phyloP scores from a whole-genome alignment of 2,329 filamentous ascomycete species.

The Arthrobotrys sphaeroides region DNA sequence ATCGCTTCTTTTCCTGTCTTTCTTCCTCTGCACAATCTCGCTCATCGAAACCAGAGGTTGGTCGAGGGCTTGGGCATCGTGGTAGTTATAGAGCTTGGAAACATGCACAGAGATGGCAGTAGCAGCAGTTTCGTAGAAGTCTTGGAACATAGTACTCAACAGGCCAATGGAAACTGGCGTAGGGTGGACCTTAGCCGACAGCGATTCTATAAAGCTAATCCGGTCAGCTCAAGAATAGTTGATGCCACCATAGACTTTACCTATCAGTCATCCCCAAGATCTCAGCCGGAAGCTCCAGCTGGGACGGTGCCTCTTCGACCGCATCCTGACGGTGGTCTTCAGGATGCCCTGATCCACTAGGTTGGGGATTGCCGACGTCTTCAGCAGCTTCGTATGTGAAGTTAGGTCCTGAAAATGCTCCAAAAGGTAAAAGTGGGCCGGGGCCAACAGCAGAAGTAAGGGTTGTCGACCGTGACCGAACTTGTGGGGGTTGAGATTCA shows the following conservation, averaged over 20 bases:
- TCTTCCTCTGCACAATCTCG: slow-evolving; percentile 82
- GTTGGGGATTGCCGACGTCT: slow-evolving; percentile 15
- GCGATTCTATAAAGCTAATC: slow-evolving; percentile 83
- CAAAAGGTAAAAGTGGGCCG: slow-evolving; percentile 38
- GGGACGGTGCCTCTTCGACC: slow-evolving; percentile 61
- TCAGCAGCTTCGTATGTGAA: slow-evolving; percentile 42
- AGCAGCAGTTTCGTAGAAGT: slow-evolving; percentile 85
- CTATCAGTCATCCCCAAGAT: slow-evolving; percentile 88
- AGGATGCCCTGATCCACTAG: background rate
- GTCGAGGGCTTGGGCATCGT: slow-evolving; percentile 61
- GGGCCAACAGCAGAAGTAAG: slow-evolving; percentile 54
- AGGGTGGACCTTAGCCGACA: slow-evolving; percentile 85
- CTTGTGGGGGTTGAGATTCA: slow-evolving; percentile 58
- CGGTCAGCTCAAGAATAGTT: slow-evolving; percentile 54
- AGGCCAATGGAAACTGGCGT: slow-evolving; percentile 83
- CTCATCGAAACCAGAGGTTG: slow-evolving; percentile 91
- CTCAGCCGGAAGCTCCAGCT: slow-evolving; percentile 93
- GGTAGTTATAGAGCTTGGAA: slow-evolving; percentile 59
- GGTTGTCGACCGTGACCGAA: slow-evolving; percentile 44
- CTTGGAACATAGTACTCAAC: slow-evolving; percentile 87
- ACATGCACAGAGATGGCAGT: slow-evolving; percentile 53
- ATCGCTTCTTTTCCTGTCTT: slow-evolving; percentile 79
- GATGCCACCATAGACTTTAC: slow-evolving; percentile 63
- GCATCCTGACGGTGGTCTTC: slow-evolving; percentile 15
- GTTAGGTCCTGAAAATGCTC: slow-evolving; percentile 27